phyloP scores from a whole-genome alignment of 2,329 filamentous ascomycete species.

The Xylariales sp. region DNA sequence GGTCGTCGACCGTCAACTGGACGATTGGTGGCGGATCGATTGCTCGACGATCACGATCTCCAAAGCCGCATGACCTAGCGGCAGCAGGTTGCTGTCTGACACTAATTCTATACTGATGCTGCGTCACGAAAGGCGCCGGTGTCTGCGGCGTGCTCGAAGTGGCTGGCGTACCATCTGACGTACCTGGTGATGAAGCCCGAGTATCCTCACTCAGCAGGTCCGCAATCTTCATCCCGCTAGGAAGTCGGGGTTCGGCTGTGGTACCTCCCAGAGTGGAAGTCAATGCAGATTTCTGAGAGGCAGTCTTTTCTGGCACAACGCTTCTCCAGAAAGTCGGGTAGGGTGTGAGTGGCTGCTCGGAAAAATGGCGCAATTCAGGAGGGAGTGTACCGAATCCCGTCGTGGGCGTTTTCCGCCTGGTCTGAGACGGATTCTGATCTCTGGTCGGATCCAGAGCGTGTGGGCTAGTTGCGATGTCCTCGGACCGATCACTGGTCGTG shows the following conservation, averaged over 20 bases:
- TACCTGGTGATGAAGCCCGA: constrained; percentile 8
- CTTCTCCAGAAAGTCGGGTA: too few species aligned
- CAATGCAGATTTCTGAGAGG: too few species aligned
- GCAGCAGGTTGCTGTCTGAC: constrained; percentile 76
- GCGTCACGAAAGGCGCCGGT: constrained; percentile 6
- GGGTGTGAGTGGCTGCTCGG: too few species aligned
- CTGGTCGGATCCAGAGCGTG: too few species aligned
- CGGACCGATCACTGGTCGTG: too few species aligned
- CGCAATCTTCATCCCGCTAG: constrained; percentile 25
- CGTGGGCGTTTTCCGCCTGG: too few species aligned
- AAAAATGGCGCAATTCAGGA: too few species aligned
- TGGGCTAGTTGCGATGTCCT: too few species aligned
- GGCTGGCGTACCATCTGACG: constrained; percentile 17
- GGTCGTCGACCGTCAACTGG: constrained; percentile 63
- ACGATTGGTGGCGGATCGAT: constrained; percentile 83
- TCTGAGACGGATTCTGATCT: too few species aligned
- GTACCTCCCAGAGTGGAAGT: too few species aligned
- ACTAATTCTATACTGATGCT: constrained; percentile 39
- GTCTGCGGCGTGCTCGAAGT: constrained; percentile 8
- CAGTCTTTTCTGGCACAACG: too few species aligned
- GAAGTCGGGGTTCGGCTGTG: constrained; percentile 17
- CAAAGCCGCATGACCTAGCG: constrained; percentile 77
- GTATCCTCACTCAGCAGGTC: constrained; percentile 22
- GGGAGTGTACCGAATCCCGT: too few species aligned
- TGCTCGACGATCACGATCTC: constrained; percentile 74